Conservation (phyloP, 495 filamentous ascomycete genomes). For the Penicillium coffeae region DNA sequence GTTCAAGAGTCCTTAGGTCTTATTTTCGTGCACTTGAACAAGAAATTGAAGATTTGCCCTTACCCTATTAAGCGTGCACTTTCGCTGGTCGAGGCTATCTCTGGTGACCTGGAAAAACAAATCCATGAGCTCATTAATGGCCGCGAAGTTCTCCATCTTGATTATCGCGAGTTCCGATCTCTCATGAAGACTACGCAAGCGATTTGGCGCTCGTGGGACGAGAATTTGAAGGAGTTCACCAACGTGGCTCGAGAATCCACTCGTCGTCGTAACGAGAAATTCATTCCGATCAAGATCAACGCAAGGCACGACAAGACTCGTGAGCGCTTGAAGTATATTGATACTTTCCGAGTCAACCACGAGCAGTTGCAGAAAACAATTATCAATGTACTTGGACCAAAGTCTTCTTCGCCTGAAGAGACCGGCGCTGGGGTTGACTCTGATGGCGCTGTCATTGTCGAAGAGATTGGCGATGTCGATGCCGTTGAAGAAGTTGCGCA, state of each 20-base stretch:
- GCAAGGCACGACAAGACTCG: conserved; percentile 82
- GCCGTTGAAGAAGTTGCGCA: conserved; percentile 95
- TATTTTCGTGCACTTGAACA: conserved; percentile 92
- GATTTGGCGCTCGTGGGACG: conserved; percentile 91
- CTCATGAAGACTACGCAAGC: conserved; percentile 77
- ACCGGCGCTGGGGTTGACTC: conserved; percentile 38
- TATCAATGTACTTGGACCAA: conserved; percentile 84
- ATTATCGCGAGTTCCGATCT: conserved; percentile 82
- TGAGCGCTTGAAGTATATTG: conserved; percentile 86
- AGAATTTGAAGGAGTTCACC: conserved; percentile 94
- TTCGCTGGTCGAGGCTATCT: conserved; percentile 97
- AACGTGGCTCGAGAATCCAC: conserved; percentile 93
- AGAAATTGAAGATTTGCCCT: conserved; percentile 89
- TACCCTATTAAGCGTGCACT: conserved; percentile 91
- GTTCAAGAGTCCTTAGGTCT: conserved; percentile 82
- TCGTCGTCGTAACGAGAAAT: conserved; percentile 86
- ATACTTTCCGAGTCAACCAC: conserved; percentile 90
- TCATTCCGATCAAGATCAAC: conserved; percentile 94
- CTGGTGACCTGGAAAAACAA: conserved; percentile 80
- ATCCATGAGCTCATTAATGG: conserved; percentile 83
- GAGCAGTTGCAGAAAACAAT: conserved; percentile 96
- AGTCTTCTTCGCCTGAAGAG: conserved; percentile 44
- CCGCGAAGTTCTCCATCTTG: conserved; percentile 81
- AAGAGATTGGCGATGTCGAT: conserved; percentile 96
- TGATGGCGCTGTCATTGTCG: conserved; percentile 67